Percentiles rank a stretch among this genome's conserved stretches.
These are phyloP conservation scores for Diutina ranongensis DNA, from an alignment of 1,139 yeast genomes.

Conservation along the genomic window DNA sequence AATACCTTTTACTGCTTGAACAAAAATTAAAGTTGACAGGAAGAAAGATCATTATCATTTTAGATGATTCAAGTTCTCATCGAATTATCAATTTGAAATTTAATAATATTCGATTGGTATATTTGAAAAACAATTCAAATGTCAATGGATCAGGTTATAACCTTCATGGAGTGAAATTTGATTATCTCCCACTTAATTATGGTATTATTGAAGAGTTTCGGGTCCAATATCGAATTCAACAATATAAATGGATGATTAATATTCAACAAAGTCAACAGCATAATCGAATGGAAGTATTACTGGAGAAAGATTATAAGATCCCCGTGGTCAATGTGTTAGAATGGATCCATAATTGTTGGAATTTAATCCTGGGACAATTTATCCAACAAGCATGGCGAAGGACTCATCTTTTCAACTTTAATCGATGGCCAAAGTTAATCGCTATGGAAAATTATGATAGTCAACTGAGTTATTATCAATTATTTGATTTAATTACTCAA, in stretches of 20 bases:
- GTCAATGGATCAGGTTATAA: slow-evolving; percentile 29
- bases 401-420: slow-evolving; percentile 15
- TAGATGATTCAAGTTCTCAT: slow-evolving; percentile 57
- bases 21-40: slow-evolving; percentile 32
- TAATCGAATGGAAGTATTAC: slow-evolving; percentile 12
- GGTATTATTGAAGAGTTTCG: slow-evolving; percentile 57
- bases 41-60: slow-evolving; percentile 41
- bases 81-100: slow-evolving; percentile 46
- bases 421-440: slow-evolving; percentile 16
- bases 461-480: slow-evolving; percentile 16
- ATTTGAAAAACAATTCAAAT: slow-evolving; percentile 28
- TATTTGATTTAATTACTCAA: slow-evolving; percentile 30
- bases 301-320: slow-evolving; percentile 31
- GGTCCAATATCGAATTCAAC: slow-evolving; percentile 46
- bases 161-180: slow-evolving; percentile 27
- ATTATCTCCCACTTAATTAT: slow-evolving; percentile 52
- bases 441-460: slow-evolving; percentile 9
- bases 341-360: slow-evolving; percentile 49
- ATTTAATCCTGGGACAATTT: slow-evolving; percentile 30
- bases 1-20: slow-evolving; percentile 48
- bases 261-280: slow-evolving; percentile 19
- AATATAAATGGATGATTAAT: slow-evolving; percentile 40
- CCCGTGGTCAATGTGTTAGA: slow-evolving; percentile 47
- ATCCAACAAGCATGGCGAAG: slow-evolving; percentile 45
- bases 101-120: slow-evolving; percentile 37